Evolutionary conservation across 768 basidiomycete genomes (phyloP), one percentile per base, ranked within the genome.

Genomic region (Termitomyces sp.): DNA sequence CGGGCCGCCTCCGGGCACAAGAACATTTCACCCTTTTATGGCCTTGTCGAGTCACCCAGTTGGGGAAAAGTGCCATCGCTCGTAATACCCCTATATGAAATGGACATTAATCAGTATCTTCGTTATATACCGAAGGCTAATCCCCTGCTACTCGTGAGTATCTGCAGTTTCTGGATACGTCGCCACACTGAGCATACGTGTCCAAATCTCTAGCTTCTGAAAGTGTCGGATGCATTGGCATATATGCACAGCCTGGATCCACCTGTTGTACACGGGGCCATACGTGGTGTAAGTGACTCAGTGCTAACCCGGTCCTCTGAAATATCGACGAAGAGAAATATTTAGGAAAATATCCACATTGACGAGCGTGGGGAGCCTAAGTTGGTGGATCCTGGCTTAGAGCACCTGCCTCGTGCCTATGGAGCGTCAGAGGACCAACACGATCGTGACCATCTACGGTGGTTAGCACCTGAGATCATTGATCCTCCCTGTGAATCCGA

Each of bases 381-480:
- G 45, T 60, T 74, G 13, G 62, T 70, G 2, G 72, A 74, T 61
- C 42, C 68, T 33, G 60, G 70, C 24, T 20, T 69, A 36, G 46
- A 58, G 20, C 53, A 51, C 40, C 49, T 70, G 38, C 64, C 62
- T 20, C 55, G 55, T 16, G 18, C 60, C 20, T 33, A 44, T 35
- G 61, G 57, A 28, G 24, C 58, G 16, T 40, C 60, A n/a, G 54
- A 62, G 13, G 52, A 36, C 4, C 55, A 50, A 38, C 61, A 39
- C 22, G 45, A 62, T 49, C 38, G 55, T 11, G 56, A 61, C 20
- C 18, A 54, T n/a, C 20, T 59, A 7, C 61, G 69, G 3, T 71
- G 73, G 71, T 60, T 64, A 56, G 70, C 73, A 15, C 73, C 70
- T 6, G 73, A 72, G 57, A 12, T 67, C 1, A n/a, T 70, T 58